These are phyloP conservation scores for Alternaria sp. DNA, from an alignment of 2,329 filamentous ascomycete species.

Conservation along the genomic window DNA sequence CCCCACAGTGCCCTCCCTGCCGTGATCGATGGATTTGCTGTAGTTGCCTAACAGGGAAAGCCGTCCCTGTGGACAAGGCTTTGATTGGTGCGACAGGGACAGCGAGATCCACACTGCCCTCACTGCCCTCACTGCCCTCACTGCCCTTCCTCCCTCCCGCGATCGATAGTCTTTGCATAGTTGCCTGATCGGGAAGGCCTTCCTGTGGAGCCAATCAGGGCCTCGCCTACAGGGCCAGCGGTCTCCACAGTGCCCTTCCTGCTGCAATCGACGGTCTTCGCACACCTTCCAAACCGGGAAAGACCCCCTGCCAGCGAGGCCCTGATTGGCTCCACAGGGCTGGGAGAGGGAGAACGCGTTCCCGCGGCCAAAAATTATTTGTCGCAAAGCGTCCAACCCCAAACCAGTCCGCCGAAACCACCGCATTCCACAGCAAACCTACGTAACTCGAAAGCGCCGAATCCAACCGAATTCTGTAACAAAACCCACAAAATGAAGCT, in stretches of 20 bases:
- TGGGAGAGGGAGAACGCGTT: neutral
- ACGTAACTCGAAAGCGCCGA: neutral
- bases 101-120: no score
- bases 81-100: no score
- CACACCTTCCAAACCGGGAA: neutral
- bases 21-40: neutral
- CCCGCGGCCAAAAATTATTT: constrained; percentile 8
- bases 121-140: no score
- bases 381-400: neutral
- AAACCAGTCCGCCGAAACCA: constrained; percentile 47
- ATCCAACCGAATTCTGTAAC: neutral
- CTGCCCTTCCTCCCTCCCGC: no score
- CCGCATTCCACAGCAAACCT: neutral
- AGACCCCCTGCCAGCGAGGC: neutral
- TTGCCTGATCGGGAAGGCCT: neutral
- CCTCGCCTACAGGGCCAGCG: neutral
- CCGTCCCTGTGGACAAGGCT: no score
- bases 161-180: neutral
- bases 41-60: neutral
- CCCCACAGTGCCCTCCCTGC: neutral
- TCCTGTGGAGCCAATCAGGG: neutral
- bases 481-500: constrained; percentile 74
- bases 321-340: neutral
- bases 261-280: neutral
- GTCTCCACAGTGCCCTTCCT: neutral